A percentile compares a stretch with the other conserved stretches of the same genome.
These are phyloP conservation scores for Pichia rugopelliculosa DNA, from an alignment of 805 yeast genomes.

Conservation along the genomic window DNA sequence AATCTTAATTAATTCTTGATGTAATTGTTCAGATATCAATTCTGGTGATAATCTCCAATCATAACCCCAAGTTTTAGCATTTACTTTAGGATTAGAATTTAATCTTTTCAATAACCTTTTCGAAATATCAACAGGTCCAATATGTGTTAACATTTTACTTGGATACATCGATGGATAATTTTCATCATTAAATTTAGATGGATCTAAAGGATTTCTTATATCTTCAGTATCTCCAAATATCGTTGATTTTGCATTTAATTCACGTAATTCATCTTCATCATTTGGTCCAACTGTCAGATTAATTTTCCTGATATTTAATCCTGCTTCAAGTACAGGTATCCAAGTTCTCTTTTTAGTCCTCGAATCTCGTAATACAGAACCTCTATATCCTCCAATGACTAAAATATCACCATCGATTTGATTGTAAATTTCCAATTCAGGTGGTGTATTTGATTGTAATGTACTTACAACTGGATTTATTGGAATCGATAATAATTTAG, in stretches of 20 bases:
- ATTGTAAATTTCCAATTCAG: slow-evolving; percentile 41
- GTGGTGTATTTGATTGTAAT: background rate
- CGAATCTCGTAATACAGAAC: slow-evolving; percentile 64
- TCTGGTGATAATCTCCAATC: slow-evolving; percentile 84
- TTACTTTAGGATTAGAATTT: slow-evolving; percentile 46
- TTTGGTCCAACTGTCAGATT: slow-evolving; percentile 67
- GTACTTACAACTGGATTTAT: slow-evolving; percentile 4
- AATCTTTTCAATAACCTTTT: slow-evolving; percentile 51
- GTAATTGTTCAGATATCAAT: slow-evolving; percentile 44
- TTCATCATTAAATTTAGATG: background rate
- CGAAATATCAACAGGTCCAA: slow-evolving; percentile 84
- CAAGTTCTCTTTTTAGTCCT: slow-evolving; percentile 62
- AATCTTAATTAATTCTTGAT: slow-evolving; percentile 38
- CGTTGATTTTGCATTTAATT: slow-evolving; percentile 34
- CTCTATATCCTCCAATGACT: slow-evolving; percentile 84
- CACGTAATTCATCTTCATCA: slow-evolving; percentile 53
- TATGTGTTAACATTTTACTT: slow-evolving; percentile 69
- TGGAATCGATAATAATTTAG: background rate
- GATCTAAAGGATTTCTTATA: background rate
- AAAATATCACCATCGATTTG: slow-evolving; percentile 72
- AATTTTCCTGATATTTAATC: slow-evolving; percentile 63
- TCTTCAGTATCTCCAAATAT: background rate
- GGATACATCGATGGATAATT: slow-evolving; percentile 39
- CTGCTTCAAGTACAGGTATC: slow-evolving; percentile 79
- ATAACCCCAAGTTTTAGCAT: slow-evolving; percentile 74